Evolutionary conservation across 441 rosid genomes (phyloP).

Genomic region (Pelargonium fulgidum): DNA sequence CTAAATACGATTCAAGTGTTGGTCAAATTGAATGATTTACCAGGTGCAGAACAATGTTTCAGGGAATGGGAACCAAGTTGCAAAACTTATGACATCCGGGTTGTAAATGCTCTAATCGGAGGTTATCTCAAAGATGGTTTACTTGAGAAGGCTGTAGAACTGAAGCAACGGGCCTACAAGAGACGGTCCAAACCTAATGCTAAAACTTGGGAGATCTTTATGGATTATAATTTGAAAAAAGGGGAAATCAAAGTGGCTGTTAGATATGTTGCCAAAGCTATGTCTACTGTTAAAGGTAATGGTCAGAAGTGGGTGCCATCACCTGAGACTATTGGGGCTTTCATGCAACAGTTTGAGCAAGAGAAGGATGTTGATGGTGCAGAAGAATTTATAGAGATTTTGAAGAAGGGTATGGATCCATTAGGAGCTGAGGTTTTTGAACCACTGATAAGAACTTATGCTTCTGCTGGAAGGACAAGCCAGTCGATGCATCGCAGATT

Average conservation of each 20-base stretch:
- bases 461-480: conserved; percentile 70
- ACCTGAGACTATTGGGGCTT: conserved; percentile 35
- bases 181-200: conserved; percentile 69
- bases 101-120: conserved; percentile 66
- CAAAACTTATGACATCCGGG: conserved; percentile 58
- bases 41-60: conserved; percentile 83
- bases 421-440: conserved; percentile 59
- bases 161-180: conserved; percentile 52
- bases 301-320: conserved; percentile 75
- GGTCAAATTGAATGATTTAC: conserved; percentile 73
- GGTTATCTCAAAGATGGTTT: conserved; percentile 56
- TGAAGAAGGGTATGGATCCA: conserved; percentile 57
- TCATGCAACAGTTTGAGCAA: conserved; percentile 64
- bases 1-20: conserved; percentile 83
- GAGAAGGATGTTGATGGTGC: conserved; percentile 75
- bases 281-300: conserved; percentile 55
- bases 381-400: conserved; percentile 56
- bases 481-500: conserved; percentile 39
- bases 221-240: conserved; percentile 50
- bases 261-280: conserved; percentile 55
- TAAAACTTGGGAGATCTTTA: conserved; percentile 76
- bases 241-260: conserved; percentile 49
- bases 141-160: conserved; percentile 58
- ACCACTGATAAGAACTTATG: conserved; percentile 73
- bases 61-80: conserved; percentile 74